Conservation (phyloP, 192 early-diverging fungal species). For the Geosiphon pyriformis region DNA sequence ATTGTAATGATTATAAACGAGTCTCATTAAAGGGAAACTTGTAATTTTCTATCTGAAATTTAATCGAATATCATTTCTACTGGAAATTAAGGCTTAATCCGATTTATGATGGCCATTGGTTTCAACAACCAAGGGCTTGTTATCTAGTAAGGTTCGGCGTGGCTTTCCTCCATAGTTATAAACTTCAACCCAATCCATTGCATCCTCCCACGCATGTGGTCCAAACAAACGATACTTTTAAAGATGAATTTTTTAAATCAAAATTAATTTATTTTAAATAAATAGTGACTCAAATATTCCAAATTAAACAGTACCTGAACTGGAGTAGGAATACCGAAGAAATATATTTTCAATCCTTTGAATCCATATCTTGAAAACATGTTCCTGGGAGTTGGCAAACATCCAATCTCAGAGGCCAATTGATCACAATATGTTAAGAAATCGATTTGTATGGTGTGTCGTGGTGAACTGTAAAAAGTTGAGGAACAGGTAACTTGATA, state of each 20-base stretch:
- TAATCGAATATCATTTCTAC: too few relatives aligned
- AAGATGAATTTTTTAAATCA: background rate
- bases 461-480: constrained; percentile 28
- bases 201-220: constrained; percentile 23
- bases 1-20: too few relatives aligned
- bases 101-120: too few relatives aligned
- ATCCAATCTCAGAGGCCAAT: constrained; percentile 40
- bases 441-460: constrained; percentile 53
- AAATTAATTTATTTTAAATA: background rate
- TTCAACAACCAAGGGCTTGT: too few relatives aligned
- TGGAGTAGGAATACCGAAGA: constrained; percentile 31
- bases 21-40: too few relatives aligned
- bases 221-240: constrained; percentile 37
- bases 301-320: constrained; percentile 16
- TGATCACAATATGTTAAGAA: constrained; percentile 40
- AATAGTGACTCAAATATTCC: background rate
- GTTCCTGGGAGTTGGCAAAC: constrained; percentile 37
- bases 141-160: too few relatives aligned
- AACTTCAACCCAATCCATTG: background rate
- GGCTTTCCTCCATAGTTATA: constrained; percentile 11
- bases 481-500: constrained; percentile 22
- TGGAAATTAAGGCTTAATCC: too few relatives aligned
- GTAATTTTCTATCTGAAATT: too few relatives aligned
- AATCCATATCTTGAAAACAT: constrained; percentile 28
- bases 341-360: constrained; percentile 8